phyloP scores from a whole-genome alignment of 768 basidiomycete species.

The Cyclocybe aegerita region DNA sequence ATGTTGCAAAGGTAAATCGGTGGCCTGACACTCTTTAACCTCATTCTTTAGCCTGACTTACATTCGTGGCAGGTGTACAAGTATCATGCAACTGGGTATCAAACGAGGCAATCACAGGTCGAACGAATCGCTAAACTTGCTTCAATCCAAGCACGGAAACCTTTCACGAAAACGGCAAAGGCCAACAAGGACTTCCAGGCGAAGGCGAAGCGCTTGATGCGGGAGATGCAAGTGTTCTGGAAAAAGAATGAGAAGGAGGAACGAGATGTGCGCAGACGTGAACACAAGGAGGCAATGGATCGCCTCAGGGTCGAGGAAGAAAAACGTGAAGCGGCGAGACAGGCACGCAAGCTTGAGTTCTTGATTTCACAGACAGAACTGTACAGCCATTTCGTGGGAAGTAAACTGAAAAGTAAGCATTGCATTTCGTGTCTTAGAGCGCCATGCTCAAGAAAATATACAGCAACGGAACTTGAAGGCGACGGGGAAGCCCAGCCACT shows the following conservation, averaged over 20 bases:
- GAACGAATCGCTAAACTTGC: constrained; percentile 77
- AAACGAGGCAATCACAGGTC: constrained; percentile 63
- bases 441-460: constrained; percentile 13
- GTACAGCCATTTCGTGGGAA: constrained; percentile 98
- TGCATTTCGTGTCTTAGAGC: constrained; percentile 1
- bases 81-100: constrained; percentile 66
- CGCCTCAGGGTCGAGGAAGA: constrained; percentile 89
- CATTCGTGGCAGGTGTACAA: constrained; percentile 65
- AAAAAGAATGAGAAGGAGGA: constrained; percentile 98
- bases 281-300: constrained; percentile 92
- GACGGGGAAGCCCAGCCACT: constrained; percentile 36
- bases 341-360: constrained; percentile 96
- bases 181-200: constrained; percentile 80
- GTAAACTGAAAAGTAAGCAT: constrained; percentile 83
- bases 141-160: constrained; percentile 76
- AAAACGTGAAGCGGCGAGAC: constrained; percentile 88
- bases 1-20: constrained; percentile 72
- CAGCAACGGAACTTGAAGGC: constrained; percentile 80
- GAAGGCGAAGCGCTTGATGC: constrained; percentile 85
- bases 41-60: constrained; percentile 7
- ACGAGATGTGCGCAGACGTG: constrained; percentile 86
- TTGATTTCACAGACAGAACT: constrained; percentile 98
- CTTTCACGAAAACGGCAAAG: constrained; percentile 73
- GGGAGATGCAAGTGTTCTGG: constrained; percentile 97
- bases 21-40: background rate